Conservation (phyloP, 495 filamentous ascomycete genomes). For the Copromyces sp. region DNA sequence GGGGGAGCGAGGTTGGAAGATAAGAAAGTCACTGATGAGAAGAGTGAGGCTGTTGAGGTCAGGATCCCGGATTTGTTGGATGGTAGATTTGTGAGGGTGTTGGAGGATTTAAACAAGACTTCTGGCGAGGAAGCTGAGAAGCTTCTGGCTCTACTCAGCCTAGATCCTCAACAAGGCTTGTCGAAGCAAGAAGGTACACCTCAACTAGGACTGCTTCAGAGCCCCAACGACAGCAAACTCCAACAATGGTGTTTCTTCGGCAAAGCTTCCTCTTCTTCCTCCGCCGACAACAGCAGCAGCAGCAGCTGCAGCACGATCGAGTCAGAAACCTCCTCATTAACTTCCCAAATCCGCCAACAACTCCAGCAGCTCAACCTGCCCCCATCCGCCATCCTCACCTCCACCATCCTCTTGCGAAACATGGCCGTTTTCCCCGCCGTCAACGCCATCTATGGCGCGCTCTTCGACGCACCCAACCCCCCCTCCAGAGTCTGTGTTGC, state of each 20-base stretch:
- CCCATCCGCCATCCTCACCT: conserved; percentile 54
- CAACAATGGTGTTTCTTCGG: conserved; percentile 15
- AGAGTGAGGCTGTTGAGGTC: conserved; percentile 13
- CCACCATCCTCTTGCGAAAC: conserved; percentile 63
- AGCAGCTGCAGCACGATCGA: conserved; percentile 15
- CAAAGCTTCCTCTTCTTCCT: neutral
- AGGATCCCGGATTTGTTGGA: conserved; percentile 40
- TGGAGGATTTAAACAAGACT: neutral
- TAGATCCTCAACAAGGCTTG: neutral
- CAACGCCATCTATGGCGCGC: conserved; percentile 61
- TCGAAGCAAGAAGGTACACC: neutral
- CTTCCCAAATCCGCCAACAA: conserved; percentile 22
- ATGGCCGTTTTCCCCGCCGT: conserved; percentile 69
- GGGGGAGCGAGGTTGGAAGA: neutral
- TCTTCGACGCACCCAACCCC: conserved; percentile 67
- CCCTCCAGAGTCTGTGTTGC: conserved; percentile 78
- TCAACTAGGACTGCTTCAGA: neutral
- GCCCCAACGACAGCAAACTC: conserved; percentile 2
- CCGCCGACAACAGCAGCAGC: neutral
- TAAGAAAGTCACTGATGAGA: neutral
- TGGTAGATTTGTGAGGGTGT: conserved; percentile 29
- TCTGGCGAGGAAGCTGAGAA: neutral
- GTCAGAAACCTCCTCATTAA: conserved; percentile 24
- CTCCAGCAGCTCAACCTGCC: conserved; percentile 21
- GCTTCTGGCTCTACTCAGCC: neutral